These are phyloP conservation scores for Pseudonitzschia multistriata DNA, from an alignment of 108 stramenopile species.

Conservation along the genomic window DNA sequence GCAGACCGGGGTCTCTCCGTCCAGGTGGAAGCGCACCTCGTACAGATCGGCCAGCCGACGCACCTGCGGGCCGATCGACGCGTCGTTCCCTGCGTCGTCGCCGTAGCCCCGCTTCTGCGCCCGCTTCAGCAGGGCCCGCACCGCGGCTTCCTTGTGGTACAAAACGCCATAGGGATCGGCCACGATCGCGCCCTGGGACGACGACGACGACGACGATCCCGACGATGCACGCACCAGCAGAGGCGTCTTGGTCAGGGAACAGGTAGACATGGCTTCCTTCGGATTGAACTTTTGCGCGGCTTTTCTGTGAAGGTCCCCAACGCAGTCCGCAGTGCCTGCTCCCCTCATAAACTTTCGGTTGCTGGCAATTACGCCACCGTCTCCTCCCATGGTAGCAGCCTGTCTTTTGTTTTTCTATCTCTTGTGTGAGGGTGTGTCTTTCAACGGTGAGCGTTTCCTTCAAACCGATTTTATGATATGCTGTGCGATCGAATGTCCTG, in stretches of 20 bases:
- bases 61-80: conserved; percentile 45
- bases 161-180: conserved; percentile 70
- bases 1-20: conserved; percentile 38
- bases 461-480: no score
- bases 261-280: conserved; percentile 49
- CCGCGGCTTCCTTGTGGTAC: conserved; percentile 70
- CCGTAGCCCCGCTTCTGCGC: conserved; percentile 11
- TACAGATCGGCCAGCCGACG: conserved; percentile 72
- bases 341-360: conserved; percentile 82
- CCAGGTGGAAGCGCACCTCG: conserved; percentile 54
- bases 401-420: neutral
- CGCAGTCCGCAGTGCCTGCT: conserved; percentile 72
- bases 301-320: conserved; percentile 46
- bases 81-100: neutral
- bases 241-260: conserved; percentile 50
- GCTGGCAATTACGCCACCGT: conserved; percentile 82
- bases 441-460: no score
- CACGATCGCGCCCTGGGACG: no score
- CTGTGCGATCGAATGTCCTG: no score
- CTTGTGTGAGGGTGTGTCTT: no score
- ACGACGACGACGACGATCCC: no score
- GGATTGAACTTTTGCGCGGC: conserved; percentile 37
- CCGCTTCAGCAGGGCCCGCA: conserved; percentile 69
- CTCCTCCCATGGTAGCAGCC: conserved; percentile 72
- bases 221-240: conserved; percentile 23